A percentile compares a stretch with the other conserved stretches of the same genome.
Conservation (phyloP, 257 asterid genomes). For the Solanum sitiens region DNA sequence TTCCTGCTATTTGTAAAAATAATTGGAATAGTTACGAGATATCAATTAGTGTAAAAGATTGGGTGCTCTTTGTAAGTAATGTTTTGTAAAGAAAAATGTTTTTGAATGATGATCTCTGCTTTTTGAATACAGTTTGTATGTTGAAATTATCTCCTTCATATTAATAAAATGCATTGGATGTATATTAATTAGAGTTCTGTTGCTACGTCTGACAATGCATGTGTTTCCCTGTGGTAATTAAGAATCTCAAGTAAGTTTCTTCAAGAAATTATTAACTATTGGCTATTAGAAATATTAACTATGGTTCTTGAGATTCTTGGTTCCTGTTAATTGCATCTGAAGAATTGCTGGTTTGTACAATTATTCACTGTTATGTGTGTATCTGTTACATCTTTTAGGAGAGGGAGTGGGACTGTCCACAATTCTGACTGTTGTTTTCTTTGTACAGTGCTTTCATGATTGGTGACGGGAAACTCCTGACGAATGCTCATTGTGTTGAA, state of each 20-base stretch:
- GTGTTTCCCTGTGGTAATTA: not conserved
- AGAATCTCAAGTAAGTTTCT: not conserved
- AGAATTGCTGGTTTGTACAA: not conserved
- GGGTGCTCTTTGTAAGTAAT: not conserved
- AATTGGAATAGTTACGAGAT: not conserved
- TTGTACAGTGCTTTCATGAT: constrained; percentile 86
- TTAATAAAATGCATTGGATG: not conserved
- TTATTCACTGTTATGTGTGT: not conserved
- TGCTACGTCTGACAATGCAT: not conserved
- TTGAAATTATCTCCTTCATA: not conserved
- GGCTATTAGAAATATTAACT: not conserved
- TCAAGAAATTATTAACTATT: not conserved
- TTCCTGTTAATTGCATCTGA: not conserved
- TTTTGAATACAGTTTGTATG: not conserved
- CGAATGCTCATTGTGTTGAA: constrained; percentile 97
- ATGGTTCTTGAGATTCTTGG: not conserved
- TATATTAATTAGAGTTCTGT: not conserved
- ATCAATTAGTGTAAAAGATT: not conserved
- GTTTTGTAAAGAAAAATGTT: not conserved
- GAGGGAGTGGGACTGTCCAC: not conserved
- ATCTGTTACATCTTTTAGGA: not conserved
- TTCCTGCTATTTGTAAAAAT: not conserved
- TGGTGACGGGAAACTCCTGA: constrained; percentile 83
- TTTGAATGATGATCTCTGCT: not conserved
- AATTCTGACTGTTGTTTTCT: constrained; percentile 1